These are phyloP conservation scores for Stellera chamaejasme DNA, from an alignment of 345 rosid species.

Conservation along the genomic window DNA sequence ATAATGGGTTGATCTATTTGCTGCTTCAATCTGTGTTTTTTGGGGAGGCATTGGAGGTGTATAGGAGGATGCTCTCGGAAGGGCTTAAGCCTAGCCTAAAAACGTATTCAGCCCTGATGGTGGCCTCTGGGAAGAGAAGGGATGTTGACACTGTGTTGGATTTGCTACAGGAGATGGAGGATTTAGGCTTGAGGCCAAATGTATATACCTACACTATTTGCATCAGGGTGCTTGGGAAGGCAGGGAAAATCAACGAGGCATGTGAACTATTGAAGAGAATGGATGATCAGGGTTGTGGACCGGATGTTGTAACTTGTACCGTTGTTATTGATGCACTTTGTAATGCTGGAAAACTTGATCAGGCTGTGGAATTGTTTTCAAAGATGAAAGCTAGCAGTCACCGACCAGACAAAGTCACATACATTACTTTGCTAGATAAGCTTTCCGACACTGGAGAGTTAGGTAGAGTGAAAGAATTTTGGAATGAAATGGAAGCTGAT, in stretches of 20 bases:
- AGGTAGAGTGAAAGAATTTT: slow-evolving; percentile 58
- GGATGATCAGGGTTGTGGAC: slow-evolving; percentile 84
- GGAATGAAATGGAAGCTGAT: slow-evolving; percentile 82
- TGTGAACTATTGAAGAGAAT: slow-evolving; percentile 56
- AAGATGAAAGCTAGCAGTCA: slow-evolving; percentile 75
- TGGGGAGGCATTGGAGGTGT: slow-evolving; percentile 57
- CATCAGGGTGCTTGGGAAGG: slow-evolving; percentile 77
- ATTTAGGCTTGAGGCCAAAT: slow-evolving; percentile 74
- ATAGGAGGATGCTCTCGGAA: slow-evolving; percentile 64
- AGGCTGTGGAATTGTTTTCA: slow-evolving; percentile 51
- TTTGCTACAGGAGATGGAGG: slow-evolving; percentile 77
- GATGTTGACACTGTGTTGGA: slow-evolving; percentile 54
- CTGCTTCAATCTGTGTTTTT: slow-evolving; percentile 56
- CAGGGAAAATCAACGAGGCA: slow-evolving; percentile 71
- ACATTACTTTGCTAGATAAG: slow-evolving; percentile 73
- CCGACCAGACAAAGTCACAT: slow-evolving; percentile 74
- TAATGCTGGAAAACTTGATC: slow-evolving; percentile 53
- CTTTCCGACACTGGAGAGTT: slow-evolving; percentile 64
- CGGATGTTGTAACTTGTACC: slow-evolving; percentile 83
- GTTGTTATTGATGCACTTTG: slow-evolving; percentile 88
- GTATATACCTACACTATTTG: slow-evolving; percentile 90
- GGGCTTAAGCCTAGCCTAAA: slow-evolving; percentile 87
- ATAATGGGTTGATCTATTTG: slow-evolving; percentile 72
- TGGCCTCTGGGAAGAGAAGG: slow-evolving; percentile 80
- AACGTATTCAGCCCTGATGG: slow-evolving; percentile 93